These are phyloP conservation scores for Wickerhamiella lipophila DNA, from an alignment of 805 yeast genomes.

Conservation along the genomic window DNA sequence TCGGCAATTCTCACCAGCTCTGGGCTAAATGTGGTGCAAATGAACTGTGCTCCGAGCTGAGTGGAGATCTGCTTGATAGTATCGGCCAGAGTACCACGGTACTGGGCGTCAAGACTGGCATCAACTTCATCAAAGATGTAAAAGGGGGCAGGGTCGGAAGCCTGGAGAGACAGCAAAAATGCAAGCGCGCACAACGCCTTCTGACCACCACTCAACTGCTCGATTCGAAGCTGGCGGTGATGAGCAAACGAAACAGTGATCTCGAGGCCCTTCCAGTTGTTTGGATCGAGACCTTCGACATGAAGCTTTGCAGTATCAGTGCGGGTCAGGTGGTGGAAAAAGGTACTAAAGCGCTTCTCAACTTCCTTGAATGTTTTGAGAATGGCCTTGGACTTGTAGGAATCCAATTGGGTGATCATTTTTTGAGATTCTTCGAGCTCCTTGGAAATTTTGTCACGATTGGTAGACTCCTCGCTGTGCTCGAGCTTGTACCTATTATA, in stretches of 20 bases:
- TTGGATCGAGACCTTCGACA: constrained; percentile 21
- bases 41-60: constrained; percentile 46
- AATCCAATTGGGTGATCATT: constrained; percentile 54
- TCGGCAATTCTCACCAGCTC: constrained; percentile 84
- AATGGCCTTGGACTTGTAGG: constrained; percentile 74
- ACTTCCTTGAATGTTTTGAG: constrained; percentile 65
- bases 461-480: not conserved
- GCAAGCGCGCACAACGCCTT: constrained; percentile 95
- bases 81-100: constrained; percentile 73
- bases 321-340: constrained; percentile 75
- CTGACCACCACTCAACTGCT: constrained; percentile 93
- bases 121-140: constrained; percentile 93
- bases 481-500: constrained; percentile 6
- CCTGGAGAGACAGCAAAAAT: constrained; percentile 82
- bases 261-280: constrained; percentile 13
- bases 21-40: constrained; percentile 90
- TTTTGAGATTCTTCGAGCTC: constrained; percentile 26
- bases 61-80: constrained; percentile 53
- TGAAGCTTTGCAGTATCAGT: constrained; percentile 52
- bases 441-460: not conserved
- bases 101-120: constrained; percentile 87
- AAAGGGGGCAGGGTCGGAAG: constrained; percentile 94
- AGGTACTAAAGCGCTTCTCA: constrained; percentile 54
- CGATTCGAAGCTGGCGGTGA: constrained; percentile 74
- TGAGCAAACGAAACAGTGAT: constrained; percentile 69